A percentile compares a stretch with the other conserved stretches of the same genome.
Evolutionary conservation across 306 rosid species (phyloP).

Genomic region (Cucurbita moschata): DNA sequence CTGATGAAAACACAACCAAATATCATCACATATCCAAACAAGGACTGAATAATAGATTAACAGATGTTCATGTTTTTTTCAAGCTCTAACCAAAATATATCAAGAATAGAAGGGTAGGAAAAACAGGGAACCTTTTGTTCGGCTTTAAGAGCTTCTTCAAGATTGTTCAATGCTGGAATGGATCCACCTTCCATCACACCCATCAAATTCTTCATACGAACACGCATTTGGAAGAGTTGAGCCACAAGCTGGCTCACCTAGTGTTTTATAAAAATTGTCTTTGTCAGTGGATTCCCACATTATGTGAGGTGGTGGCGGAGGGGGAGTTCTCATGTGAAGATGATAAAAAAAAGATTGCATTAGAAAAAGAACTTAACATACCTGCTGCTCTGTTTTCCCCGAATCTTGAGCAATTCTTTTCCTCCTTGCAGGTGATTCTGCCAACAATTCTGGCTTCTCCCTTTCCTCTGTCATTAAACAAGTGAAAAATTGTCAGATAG

Average conservation of each 20-base stretch:
- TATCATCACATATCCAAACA: not conserved
- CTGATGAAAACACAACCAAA: slow-evolving; percentile 20
- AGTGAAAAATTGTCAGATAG: not conserved
- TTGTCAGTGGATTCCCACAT: not conserved
- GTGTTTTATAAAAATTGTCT: not conserved
- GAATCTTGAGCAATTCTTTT: slow-evolving; percentile 82
- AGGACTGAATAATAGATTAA: not conserved
- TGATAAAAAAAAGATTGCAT: not conserved
- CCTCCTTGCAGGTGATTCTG: slow-evolving; percentile 78
- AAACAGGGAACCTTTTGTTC: slow-evolving; percentile 61
- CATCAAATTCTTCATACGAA: slow-evolving; percentile 85
- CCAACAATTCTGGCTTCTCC: slow-evolving; percentile 87
- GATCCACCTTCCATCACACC: slow-evolving; percentile 89
- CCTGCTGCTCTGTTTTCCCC: slow-evolving; percentile 98
- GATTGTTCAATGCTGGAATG: slow-evolving; percentile 67
- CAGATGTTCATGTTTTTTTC: not conserved
- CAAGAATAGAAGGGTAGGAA: not conserved
- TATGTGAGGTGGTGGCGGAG: not conserved
- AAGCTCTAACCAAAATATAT: not conserved
- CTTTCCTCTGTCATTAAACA: slow-evolving; percentile 69
- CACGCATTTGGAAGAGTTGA: slow-evolving; percentile 94
- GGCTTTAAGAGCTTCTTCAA: slow-evolving; percentile 74
- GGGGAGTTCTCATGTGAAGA: not conserved
- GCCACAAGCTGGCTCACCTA: slow-evolving; percentile 88
- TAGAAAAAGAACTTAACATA: not conserved